phyloP scores from a whole-genome alignment of 805 yeast species.

The Lachancea meyersii region DNA sequence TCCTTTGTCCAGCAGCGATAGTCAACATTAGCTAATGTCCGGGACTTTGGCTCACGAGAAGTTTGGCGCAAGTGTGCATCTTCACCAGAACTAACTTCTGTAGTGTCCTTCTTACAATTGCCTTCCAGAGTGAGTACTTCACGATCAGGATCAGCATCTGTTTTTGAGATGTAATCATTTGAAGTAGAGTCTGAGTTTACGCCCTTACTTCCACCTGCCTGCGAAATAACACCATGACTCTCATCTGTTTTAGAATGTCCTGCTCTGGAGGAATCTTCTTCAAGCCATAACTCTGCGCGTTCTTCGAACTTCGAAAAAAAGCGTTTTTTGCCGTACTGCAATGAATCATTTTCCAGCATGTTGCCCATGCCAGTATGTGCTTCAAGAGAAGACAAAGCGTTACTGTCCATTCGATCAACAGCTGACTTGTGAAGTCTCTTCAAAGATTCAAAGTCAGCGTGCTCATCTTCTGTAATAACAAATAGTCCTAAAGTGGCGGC shows the following conservation, averaged over 20 bases:
- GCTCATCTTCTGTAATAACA: conserved; percentile 11
- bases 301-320: too few species aligned
- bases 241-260: too few species aligned
- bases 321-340: too few species aligned
- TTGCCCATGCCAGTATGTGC: not conserved
- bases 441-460: conserved; percentile 6
- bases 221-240: not conserved
- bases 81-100: too few species aligned
- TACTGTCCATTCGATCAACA: too few species aligned
- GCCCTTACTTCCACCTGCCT: not conserved
- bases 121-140: not conserved
- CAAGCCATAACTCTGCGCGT: too few species aligned
- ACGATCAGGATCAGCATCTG: not conserved
- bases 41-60: too few species aligned
- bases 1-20: not conserved
- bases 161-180: not conserved
- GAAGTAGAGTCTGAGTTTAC: not conserved
- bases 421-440: conserved; percentile 1
- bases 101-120: not conserved
- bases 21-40: not conserved
- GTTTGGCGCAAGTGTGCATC: too few species aligned
- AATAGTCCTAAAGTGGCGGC: conserved; percentile 24
- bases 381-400: not conserved
- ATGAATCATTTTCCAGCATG: not conserved
- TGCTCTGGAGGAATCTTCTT: too few species aligned